Base-by-base conservation (phyloP, 306 rosid genomes). In the Neltuma alba region DNA sequence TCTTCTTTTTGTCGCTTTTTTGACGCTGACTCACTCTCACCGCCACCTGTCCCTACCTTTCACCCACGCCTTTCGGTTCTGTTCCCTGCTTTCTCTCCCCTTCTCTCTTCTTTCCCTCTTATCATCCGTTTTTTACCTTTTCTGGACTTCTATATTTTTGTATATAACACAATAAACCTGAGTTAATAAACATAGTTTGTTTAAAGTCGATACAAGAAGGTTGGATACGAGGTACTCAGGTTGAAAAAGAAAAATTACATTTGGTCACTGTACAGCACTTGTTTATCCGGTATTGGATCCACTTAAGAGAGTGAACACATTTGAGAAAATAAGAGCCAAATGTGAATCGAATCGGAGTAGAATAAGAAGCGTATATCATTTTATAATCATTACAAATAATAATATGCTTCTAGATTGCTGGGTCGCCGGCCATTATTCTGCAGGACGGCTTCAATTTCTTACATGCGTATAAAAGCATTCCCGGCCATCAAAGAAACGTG, bases 1-100 rank as follows among this genome's bases (percentile, higher is more conserved):
- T 78, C 89, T 82, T 52, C 25, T 83, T 87, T 85, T 88, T 85
- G 93, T 91, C 85, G 92, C 83, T 45, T 89, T 88, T 83, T 33
- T 77, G 76, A 76, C 63, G 27, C 37, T 74, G 60, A 74, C 36
- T 80, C 76, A 80, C 78, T 9, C n/a, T 48, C 8, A 86, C 78
- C 75, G 89, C 79, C 89, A 85, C 88, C 84, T 81, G 85, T 77
- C 44, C 70, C 70, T 4, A 18, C 44, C 12, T 25, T 13, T 60
- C 14, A 60, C 38, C 66, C 66, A 5, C 66, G 14, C 66, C 66
- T 60, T 60, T 28, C 66, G 37, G 37, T 60, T 60, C 9, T 60
- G 9, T 30, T 31, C 37, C 68, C 68, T 9, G 0, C 13, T 10
- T 10, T 12, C 16, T 10, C 6, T 25, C 16, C 4, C 28, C 9